Conservation (phyloP, 2,329 filamentous ascomycete genomes). For the Calonectria pauciramosa region DNA sequence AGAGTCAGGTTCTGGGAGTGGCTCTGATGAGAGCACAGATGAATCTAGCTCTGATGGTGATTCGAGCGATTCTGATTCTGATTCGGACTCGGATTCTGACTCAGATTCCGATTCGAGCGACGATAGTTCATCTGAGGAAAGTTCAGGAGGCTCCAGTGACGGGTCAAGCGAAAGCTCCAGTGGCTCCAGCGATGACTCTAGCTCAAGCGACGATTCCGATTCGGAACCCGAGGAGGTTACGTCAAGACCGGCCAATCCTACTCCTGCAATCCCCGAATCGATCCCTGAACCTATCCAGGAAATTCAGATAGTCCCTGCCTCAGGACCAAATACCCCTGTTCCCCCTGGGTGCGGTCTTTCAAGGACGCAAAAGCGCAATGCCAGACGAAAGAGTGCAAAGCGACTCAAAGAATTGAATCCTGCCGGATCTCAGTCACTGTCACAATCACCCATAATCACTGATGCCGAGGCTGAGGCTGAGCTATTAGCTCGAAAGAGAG, state of each 20-base stretch:
- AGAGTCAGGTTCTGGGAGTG: slow-evolving; percentile 48
- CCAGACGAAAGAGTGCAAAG: slow-evolving; percentile 59
- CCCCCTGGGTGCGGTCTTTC: slow-evolving; percentile 54
- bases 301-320: slow-evolving; percentile 11
- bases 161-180: slow-evolving; percentile 8
- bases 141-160: slow-evolving; percentile 17
- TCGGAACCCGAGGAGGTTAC: slow-evolving; percentile 54
- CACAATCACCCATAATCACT: slow-evolving; percentile 32
- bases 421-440: slow-evolving; percentile 39
- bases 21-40: slow-evolving; percentile 52
- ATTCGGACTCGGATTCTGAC: slow-evolving; percentile 38
- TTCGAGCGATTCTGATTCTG: slow-evolving; percentile 24
- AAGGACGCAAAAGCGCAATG: slow-evolving; percentile 66
- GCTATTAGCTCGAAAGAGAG: slow-evolving; percentile 56
- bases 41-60: slow-evolving; percentile 28
- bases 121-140: slow-evolving; percentile 4
- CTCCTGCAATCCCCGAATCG: not conserved
- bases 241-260: slow-evolving; percentile 45
- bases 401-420: slow-evolving; percentile 27
- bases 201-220: slow-evolving; percentile 44
- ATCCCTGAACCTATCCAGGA: not conserved
- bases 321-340: slow-evolving; percentile 34
- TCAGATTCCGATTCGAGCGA: not conserved
- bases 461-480: slow-evolving; percentile 38
- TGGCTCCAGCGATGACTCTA: slow-evolving; percentile 37